phyloP scores from a whole-genome alignment of 2,329 filamentous ascomycete genomes.

The Pyrenophora seminiperda region DNA sequence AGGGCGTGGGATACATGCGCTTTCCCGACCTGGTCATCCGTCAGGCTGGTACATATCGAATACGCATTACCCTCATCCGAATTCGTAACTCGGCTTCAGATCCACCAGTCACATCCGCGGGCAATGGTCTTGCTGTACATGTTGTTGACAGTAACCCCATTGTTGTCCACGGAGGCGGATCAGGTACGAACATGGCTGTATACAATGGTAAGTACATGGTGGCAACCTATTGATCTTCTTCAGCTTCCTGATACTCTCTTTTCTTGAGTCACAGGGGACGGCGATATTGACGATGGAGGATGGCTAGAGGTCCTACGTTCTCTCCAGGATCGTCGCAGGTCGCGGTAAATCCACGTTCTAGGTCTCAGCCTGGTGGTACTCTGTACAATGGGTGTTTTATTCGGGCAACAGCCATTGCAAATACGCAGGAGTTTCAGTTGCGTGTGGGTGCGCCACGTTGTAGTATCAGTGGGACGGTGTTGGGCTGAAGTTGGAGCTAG shows the following conservation, averaged over 20 bases:
- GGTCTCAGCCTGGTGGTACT: conserved; percentile 11
- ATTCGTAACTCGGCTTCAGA: conserved; percentile 37
- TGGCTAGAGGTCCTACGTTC: conserved; percentile 39
- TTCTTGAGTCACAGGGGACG: conserved; percentile 31
- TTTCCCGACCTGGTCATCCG: conserved; percentile 46
- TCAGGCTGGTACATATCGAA: conserved; percentile 45
- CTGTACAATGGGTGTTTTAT: conserved; percentile 26
- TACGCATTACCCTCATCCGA: conserved; percentile 47
- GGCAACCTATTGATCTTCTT: conserved; percentile 35
- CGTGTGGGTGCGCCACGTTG: conserved; percentile 2
- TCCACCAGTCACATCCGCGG: conserved; percentile 29
- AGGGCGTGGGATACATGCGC: conserved; percentile 46
- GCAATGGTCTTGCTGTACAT: conserved; percentile 39
- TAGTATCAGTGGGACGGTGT: conserved; percentile 3
- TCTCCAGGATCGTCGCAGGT: conserved; percentile 32
- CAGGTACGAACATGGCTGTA: conserved; percentile 22
- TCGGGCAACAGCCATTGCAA: background rate
- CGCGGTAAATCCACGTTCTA: conserved; percentile 20
- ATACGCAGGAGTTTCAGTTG: background rate
- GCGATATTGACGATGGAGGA: conserved; percentile 37
- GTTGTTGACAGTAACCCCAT: conserved; percentile 45
- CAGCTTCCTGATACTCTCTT: conserved; percentile 36
- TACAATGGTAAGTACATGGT: conserved; percentile 45
- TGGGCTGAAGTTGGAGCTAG: conserved; percentile 4
- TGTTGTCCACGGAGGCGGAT: conserved; percentile 34